Base-by-base conservation (phyloP, 2,329 filamentous ascomycete species). In the Fusarium subtropicale region DNA sequence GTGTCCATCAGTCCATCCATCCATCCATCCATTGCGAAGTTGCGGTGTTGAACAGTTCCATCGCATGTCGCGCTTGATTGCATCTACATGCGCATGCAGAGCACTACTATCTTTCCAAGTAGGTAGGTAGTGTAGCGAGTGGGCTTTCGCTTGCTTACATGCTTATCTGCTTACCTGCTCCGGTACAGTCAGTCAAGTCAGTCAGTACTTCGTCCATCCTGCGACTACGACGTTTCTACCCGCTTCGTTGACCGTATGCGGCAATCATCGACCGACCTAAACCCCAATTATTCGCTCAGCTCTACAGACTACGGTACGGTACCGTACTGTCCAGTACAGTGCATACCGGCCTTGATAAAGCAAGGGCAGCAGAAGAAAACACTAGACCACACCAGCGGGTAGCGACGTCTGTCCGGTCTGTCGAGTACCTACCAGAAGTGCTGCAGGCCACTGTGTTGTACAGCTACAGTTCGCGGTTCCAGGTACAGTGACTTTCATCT, bases 31-130 rank as follows among this genome's bases (percentile, higher is more conserved):
- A 42, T 44, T 48, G 45, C 47, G 12, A 64, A 74, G 53, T 73
- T 73, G 64, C 72, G 71, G 71, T 74, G 68, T 72, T 69, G 72
- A 60, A 46, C 42, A 60, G 60, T 59, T 72, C 72, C 71, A 36
- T 72, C 72, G 72, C 71, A 59, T 74, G 69, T 67, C 72, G 72
- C 72, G 72, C 70, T 74, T 74, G 66, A 46, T 69, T 63, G 24
- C 54, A 53, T 61, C 60, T 65, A 47, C 20, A 24, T 47, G 22
- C 20, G 8, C 22, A 42, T 16, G 20, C 22, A 16, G 15, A 28
- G 42, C 36, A n/a, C n/a, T n/a, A 26, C 12, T 57, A 26, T 28
- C 31, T 36, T 20, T n/a, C 34, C 34, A 38, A 18, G 34, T 38
- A 9, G 10, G 18, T 38, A 38, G 34, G 16, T 16, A 34, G n/a